Conservation (phyloP, 2,329 filamentous ascomycete species). For the Teratosphaeria nubilosa region DNA sequence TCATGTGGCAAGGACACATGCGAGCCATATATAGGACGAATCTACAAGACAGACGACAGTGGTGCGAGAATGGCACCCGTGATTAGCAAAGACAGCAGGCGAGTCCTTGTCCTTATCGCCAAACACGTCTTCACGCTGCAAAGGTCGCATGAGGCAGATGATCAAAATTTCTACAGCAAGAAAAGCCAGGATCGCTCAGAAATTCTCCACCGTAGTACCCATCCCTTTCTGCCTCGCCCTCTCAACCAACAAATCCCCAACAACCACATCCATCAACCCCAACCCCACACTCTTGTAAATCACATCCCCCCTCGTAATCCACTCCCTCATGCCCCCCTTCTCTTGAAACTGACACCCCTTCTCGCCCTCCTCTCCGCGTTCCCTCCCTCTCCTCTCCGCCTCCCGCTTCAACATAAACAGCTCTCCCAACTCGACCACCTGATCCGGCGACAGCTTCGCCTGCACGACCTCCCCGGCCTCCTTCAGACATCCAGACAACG, state of each 20-base stretch:
- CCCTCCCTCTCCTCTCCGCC: constrained; percentile 29
- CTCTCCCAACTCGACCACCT: constrained; percentile 82
- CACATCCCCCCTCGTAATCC: constrained; percentile 52
- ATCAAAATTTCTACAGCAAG: too few species aligned
- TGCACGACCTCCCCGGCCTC: constrained; percentile 83
- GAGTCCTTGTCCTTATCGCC: too few species aligned
- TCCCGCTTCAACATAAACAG: constrained; percentile 55
- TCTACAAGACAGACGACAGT: too few species aligned
- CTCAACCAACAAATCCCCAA: constrained; percentile 48
- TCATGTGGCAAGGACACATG: too few species aligned
- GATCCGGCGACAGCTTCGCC: constrained; percentile 59
- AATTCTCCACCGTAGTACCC: constrained; percentile 43
- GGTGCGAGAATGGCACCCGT: too few species aligned
- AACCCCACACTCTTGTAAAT: constrained; percentile 62
- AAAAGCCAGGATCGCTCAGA: not conserved
- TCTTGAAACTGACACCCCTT: constrained; percentile 24
- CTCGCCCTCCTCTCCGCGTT: constrained; percentile 16
- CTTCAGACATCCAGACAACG: constrained; percentile 65
- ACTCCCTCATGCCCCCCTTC: constrained; percentile 40
- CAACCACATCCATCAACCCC: constrained; percentile 58
- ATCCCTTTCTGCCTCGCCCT: constrained; percentile 47
- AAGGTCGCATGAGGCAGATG: too few species aligned
- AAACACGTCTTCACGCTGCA: too few species aligned
- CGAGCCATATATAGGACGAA: too few species aligned
- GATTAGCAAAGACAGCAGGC: too few species aligned